phyloP scores from a whole-genome alignment of 2,329 filamentous ascomycete species.

The Remersonia thermophila region DNA sequence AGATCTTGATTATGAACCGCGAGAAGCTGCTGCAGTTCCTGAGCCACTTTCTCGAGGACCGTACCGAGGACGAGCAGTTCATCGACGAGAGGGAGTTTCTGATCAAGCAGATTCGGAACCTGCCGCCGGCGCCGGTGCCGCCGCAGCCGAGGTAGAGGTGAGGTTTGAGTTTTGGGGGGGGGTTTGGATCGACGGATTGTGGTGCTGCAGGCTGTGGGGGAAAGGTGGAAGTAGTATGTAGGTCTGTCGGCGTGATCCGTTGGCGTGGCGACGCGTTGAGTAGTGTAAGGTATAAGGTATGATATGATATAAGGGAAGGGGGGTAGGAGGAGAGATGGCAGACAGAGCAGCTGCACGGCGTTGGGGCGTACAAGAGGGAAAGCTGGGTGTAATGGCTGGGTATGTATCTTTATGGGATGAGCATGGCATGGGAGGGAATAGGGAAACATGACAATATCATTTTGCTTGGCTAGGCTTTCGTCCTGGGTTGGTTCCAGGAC shows the following conservation, averaged over 20 bases:
- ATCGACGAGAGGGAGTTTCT: constrained; percentile 96
- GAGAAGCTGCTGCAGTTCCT: constrained; percentile 83
- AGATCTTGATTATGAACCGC: constrained; percentile 91
- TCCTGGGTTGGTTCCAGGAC: too few relatives aligned
- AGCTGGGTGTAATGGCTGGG: too few relatives aligned
- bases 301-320: too few relatives aligned
- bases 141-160: constrained; percentile 36
- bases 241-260: too few relatives aligned
- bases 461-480: background rate
- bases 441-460: background rate
- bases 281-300: too few relatives aligned
- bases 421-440: constrained; percentile 1
- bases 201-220: background rate
- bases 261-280: too few relatives aligned
- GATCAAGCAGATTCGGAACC: constrained; percentile 78
- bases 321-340: too few relatives aligned
- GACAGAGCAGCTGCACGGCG: background rate
- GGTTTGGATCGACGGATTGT: background rate
- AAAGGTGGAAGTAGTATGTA: background rate
- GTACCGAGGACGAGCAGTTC: constrained; percentile 96
- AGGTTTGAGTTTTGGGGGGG: constrained; percentile 4
- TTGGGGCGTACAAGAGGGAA: constrained; percentile 6
- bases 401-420: background rate
- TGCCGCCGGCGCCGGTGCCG: constrained; percentile 46
- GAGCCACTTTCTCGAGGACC: constrained; percentile 82